Conservation (phyloP, 345 rosid genomes). For the Schrenkiella parvula region DNA sequence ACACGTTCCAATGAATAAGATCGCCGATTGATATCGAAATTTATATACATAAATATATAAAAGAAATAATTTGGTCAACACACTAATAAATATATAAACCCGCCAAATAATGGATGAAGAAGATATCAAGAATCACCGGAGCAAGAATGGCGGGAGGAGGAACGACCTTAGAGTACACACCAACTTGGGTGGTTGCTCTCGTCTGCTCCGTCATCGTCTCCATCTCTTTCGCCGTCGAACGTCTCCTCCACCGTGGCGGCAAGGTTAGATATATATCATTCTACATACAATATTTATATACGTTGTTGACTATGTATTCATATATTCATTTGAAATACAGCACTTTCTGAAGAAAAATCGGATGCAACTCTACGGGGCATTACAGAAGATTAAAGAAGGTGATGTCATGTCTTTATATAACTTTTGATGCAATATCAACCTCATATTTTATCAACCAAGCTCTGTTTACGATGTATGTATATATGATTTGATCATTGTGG, state of each 20-base stretch:
- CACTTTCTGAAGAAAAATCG: constrained; percentile 42
- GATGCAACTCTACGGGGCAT: constrained; percentile 70
- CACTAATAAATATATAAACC: not conserved
- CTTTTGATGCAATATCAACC: not conserved
- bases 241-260: constrained; percentile 64
- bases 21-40: not conserved
- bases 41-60: not conserved
- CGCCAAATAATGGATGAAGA: not conserved
- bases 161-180: constrained; percentile 59
- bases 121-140: not conserved
- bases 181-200: constrained; percentile 82
- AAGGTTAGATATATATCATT: constrained; percentile 40
- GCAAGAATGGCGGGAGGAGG: constrained; percentile 53
- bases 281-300: not conserved
- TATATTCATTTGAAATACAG: not conserved
- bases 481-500: constrained; percentile 9
- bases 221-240: constrained; percentile 64
- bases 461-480: not conserved
- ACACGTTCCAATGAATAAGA: constrained; percentile 16
- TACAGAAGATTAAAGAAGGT: constrained; percentile 91
- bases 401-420: not conserved
- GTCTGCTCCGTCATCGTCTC: constrained; percentile 75
- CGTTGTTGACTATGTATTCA: not conserved
- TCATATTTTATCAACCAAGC: not conserved
- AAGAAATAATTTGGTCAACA: constrained; percentile 8